These are phyloP conservation scores for Knufia fluminis DNA, from an alignment of 2,329 filamentous ascomycete species.

Conservation along the genomic window DNA sequence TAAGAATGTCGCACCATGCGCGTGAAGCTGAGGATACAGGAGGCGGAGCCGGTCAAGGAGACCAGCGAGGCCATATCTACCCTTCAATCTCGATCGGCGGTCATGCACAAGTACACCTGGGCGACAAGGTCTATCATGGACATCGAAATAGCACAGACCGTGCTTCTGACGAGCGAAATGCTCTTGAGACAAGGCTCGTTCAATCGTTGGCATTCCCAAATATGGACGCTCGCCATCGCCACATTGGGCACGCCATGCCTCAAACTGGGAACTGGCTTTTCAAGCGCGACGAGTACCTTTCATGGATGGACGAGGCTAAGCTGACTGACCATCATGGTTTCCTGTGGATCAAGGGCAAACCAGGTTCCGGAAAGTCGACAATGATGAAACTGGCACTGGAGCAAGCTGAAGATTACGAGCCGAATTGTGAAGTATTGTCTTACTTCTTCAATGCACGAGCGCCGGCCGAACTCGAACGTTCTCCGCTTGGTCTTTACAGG, in stretches of 20 bases:
- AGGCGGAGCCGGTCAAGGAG: too few species aligned
- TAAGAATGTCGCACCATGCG: not conserved
- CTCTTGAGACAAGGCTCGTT: constrained; percentile 8
- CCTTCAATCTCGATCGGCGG: not conserved
- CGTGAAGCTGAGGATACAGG: too few species aligned
- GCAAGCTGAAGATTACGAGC: not conserved
- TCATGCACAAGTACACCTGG: not conserved
- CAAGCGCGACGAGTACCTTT: constrained; percentile 26
- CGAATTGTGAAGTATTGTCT: constrained; percentile 25
- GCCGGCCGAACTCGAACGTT: constrained; percentile 34
- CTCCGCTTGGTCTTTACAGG: constrained; percentile 42
- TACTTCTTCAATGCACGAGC: constrained; percentile 46
- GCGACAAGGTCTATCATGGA: not conserved
- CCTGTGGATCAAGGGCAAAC: constrained; percentile 34
- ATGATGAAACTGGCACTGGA: constrained; percentile 27
- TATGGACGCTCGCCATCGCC: constrained; percentile 30
- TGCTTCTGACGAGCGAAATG: too few species aligned
- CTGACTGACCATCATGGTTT: constrained; percentile 22
- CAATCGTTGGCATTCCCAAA: constrained; percentile 31
- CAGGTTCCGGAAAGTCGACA: constrained; percentile 31
- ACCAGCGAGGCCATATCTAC: too few species aligned
- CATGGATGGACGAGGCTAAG: constrained; percentile 30
- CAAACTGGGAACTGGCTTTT: constrained; percentile 39
- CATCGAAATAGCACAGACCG: not conserved
- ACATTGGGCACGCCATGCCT: constrained; percentile 23